Evolutionary conservation across 805 yeast genomes (phyloP).

Genomic region (Wickerhamomyces strasburgensis): DNA sequence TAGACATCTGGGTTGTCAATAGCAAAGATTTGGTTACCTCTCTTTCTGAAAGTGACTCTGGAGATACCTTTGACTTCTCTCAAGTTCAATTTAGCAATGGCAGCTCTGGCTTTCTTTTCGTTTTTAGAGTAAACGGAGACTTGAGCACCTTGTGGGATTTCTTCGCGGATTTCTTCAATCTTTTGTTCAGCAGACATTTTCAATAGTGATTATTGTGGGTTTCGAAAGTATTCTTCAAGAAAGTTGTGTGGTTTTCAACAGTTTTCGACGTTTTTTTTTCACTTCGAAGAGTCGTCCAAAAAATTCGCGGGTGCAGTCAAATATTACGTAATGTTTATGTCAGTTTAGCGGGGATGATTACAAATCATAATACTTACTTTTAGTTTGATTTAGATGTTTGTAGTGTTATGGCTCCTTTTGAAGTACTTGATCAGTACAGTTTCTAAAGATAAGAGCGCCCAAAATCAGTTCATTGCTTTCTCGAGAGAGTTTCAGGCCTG

Average conservation of each 20-base stretch:
- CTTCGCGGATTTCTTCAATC: slow-evolving; percentile 25
- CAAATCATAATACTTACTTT: too few species aligned
- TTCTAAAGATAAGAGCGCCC: too few species aligned
- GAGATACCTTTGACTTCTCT: slow-evolving; percentile 87
- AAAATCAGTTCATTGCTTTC: too few species aligned
- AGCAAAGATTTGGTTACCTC: slow-evolving; percentile 86
- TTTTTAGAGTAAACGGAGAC: slow-evolving; percentile 79
- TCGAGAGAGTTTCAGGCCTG: too few species aligned
- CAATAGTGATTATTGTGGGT: too few species aligned
- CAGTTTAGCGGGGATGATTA: too few species aligned
- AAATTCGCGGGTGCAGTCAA: too few species aligned
- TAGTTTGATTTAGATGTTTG: too few species aligned
- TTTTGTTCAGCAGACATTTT: slow-evolving; percentile 9
- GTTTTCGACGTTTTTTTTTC: slow-evolving; percentile 17
- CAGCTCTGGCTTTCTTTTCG: slow-evolving; percentile 93
- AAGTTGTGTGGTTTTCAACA: slow-evolving; percentile 1
- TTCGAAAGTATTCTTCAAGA: too few species aligned
- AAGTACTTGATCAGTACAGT: too few species aligned
- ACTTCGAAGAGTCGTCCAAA: slow-evolving; percentile 1
- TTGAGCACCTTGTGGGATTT: slow-evolving; percentile 71
- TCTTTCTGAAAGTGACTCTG: slow-evolving; percentile 93
- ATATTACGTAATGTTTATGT: too few species aligned
- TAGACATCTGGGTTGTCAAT: slow-evolving; percentile 92
- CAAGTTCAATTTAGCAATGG: slow-evolving; percentile 81
- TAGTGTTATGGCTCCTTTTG: too few species aligned